Percentiles rank a stretch among this genome's conserved stretches.
phyloP scores from a whole-genome alignment of 2,329 filamentous ascomycete genomes.

The Pseudopithomyces maydicus region DNA sequence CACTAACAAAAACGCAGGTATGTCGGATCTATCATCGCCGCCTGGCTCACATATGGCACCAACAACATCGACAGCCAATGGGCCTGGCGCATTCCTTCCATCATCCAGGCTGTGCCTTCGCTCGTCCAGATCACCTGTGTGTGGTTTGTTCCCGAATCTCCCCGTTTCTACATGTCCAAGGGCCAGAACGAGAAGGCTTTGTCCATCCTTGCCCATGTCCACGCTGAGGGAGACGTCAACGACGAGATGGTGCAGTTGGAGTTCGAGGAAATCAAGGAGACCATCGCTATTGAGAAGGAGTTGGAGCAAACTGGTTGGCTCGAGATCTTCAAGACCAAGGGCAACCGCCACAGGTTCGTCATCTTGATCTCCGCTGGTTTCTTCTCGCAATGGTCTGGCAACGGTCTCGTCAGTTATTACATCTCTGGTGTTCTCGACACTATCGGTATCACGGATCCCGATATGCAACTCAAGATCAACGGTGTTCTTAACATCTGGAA shows the following conservation, averaged over 20 bases:
- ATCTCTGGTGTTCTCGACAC: constrained; percentile 39
- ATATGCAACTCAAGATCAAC: constrained; percentile 48
- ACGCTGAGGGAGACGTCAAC: constrained; percentile 61
- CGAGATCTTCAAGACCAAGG: constrained; percentile 54
- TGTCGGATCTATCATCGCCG: constrained; percentile 58
- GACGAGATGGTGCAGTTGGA: constrained; percentile 51
- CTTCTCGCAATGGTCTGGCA: constrained; percentile 58
- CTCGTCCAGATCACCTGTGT: constrained; percentile 49
- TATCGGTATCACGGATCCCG: constrained; percentile 42
- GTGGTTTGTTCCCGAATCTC: constrained; percentile 60
- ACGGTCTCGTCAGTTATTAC: constrained; percentile 48
- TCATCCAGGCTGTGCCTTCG: constrained; percentile 55
- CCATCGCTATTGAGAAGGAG: constrained; percentile 54
- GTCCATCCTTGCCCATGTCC: constrained; percentile 62
- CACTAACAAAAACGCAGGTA: constrained; percentile 56
- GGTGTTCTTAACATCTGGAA: constrained; percentile 64
- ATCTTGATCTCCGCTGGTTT: constrained; percentile 60
- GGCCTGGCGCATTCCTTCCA: constrained; percentile 58
- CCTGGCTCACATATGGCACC: constrained; percentile 51
- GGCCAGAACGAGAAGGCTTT: constrained; percentile 65
- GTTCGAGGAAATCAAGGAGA: constrained; percentile 56
- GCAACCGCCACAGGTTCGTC: constrained; percentile 60
- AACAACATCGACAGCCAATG: constrained; percentile 49
- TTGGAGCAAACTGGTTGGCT: constrained; percentile 51
- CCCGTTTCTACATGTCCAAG: constrained; percentile 67